Base-by-base conservation (phyloP, 2,329 filamentous ascomycete genomes). In the Chrysoporthe puriensis region DNA sequence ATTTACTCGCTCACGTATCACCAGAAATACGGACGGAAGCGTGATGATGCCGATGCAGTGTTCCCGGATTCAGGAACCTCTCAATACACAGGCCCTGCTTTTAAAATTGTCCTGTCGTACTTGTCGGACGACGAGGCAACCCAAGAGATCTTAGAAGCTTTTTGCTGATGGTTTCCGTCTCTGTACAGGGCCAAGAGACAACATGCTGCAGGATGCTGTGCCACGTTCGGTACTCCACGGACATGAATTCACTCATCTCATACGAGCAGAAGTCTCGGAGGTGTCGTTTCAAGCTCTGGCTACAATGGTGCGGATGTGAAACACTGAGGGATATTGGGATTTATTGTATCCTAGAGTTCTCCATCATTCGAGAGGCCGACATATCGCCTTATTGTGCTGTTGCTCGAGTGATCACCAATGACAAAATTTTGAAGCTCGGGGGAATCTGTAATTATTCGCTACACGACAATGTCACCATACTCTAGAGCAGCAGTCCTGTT, bases 41-140 rank as follows among this genome's bases (percentile, higher is more conserved):
- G 52, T 63, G 60, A 66, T 44, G 48, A 60, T 66, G 46, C 42
- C 36, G 44, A 68, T 59, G 66, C 59, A 58, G 66, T 66, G 21
- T 9, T 52, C 48, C 48, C 21, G 21, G 14, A 14, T 36, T 52
- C 54, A 50, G 54, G 21, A 34, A 43, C 26, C 21, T 50, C 46
- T 66, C 44, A 52, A 52, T 3, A 32, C 21, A 48, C 40, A 13
- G 34, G 40, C 40, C 50, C 52, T n/a, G 16, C 46, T 43, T 62
- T 61, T 52, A 6, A 46, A 56, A 66, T 44, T 69, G 46, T 61
- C 60, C 60, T 61, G 67, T 69, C n/a, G 64, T 50, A 66, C 67
- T n/a, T 60, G 67, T 63, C 57, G 56, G 60, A 65, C 60, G 11
- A 34, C 7, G 11, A 32, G 32, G 46, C 13, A 16, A 13, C 11